These are phyloP conservation scores for Fagopyrum homotropicum DNA, from an alignment of 148 eudicot species.

Conservation along the genomic window DNA sequence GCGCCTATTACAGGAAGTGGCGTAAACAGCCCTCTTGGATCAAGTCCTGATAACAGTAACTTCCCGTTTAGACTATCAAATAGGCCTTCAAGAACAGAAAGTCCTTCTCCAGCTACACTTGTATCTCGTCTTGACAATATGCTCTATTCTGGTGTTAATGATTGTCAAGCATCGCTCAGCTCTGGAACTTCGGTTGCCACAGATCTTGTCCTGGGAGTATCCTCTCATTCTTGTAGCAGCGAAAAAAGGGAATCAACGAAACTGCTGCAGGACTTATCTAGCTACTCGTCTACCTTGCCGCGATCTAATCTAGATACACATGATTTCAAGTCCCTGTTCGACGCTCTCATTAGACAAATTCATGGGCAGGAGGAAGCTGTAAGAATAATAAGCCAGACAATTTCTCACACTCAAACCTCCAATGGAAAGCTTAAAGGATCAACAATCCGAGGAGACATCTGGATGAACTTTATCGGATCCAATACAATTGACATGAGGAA, in stretches of 20 bases:
- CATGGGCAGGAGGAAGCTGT: conserved; percentile 64
- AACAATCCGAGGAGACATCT: conserved; percentile 47
- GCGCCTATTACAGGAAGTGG: conserved; percentile 27
- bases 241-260: conserved; percentile 26
- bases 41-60: conserved; percentile 15
- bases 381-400: conserved; percentile 38
- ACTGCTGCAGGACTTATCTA: conserved; percentile 6
- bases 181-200: conserved; percentile 50
- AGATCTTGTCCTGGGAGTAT: conserved; percentile 39
- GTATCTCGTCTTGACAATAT: conserved; percentile 18
- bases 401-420: conserved; percentile 28
- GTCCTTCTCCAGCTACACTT: conserved; percentile 17
- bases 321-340: conserved; percentile 47
- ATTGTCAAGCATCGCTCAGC: conserved; percentile 36
- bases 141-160: conserved; percentile 29
- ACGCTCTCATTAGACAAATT: conserved; percentile 39
- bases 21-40: conserved; percentile 6
- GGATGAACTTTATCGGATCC: conserved; percentile 62
- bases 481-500: conserved; percentile 56
- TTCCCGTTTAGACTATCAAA: conserved; percentile 20
- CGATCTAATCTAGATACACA: conserved; percentile 13
- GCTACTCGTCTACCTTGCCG: neutral
- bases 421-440: conserved; percentile 27
- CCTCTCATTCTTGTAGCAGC: conserved; percentile 19
- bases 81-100: conserved; percentile 24